These are phyloP conservation scores for Marasmius sp. DNA, from an alignment of 1,284 basidiomycete species.

Conservation along the genomic window DNA sequence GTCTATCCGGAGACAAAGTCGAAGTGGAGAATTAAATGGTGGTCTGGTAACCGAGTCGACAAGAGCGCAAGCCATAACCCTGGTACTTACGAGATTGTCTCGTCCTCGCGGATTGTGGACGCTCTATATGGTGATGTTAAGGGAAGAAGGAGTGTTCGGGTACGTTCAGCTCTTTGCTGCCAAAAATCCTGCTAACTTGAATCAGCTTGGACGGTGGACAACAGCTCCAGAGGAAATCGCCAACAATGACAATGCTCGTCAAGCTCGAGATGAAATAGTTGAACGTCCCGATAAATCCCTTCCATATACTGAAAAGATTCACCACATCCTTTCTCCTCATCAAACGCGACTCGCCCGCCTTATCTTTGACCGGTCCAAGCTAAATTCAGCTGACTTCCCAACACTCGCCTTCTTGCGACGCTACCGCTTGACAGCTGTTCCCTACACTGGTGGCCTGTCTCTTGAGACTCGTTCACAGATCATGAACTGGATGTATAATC, in stretches of 20 bases:
- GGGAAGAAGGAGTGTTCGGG: neutral
- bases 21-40: constrained; percentile 3
- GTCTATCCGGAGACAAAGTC: neutral
- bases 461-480: neutral
- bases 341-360: neutral
- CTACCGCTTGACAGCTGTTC: neutral
- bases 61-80: neutral
- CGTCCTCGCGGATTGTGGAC: neutral
- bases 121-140: neutral
- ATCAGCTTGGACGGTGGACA: neutral
- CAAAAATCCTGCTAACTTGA: neutral
- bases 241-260: neutral
- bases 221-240: neutral
- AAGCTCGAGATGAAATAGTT: neutral
- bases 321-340: neutral
- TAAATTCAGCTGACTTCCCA: neutral
- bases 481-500: neutral
- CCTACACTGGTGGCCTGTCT: neutral
- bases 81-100: neutral
- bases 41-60: neutral
- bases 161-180: too few species aligned
- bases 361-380: neutral
- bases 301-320: neutral
- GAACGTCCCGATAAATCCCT: neutral
- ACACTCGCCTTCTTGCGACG: neutral